phyloP scores from a whole-genome alignment of 768 basidiomycete genomes.

The Lentinula lateritia region DNA sequence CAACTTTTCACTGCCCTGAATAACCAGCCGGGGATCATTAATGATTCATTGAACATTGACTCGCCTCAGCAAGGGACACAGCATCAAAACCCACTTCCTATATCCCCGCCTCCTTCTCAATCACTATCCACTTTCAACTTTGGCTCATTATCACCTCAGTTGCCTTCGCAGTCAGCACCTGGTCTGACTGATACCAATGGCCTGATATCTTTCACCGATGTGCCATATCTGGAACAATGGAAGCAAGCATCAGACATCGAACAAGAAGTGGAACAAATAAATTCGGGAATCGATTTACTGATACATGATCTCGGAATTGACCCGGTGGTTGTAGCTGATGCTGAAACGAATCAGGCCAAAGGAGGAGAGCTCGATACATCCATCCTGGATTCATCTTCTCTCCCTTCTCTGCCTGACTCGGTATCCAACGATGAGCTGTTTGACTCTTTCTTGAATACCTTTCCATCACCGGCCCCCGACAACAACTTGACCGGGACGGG shows the following conservation, averaged over 20 bases:
- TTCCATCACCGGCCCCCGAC: neutral
- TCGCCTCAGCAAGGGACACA: constrained; percentile 17
- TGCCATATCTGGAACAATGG: constrained; percentile 49
- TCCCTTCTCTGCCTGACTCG: constrained; percentile 2
- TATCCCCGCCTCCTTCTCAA: constrained; percentile 15
- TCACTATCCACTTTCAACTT: constrained; percentile 12
- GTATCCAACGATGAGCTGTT: constrained; percentile 15
- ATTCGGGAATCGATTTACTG: constrained; percentile 62
- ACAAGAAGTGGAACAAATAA: constrained; percentile 65
- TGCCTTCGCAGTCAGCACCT: constrained; percentile 11
- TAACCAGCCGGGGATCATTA: constrained; percentile 22
- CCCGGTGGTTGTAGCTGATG: constrained; percentile 26
- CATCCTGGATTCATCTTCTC: neutral
- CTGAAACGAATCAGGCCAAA: neutral
- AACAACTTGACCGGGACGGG: neutral
- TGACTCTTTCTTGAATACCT: constrained; percentile 20
- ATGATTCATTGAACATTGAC: constrained; percentile 10
- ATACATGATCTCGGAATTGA: constrained; percentile 70
- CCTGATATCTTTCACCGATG: constrained; percentile 23
- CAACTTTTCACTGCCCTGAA: constrained; percentile 45
- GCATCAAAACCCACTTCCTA: constrained; percentile 19
- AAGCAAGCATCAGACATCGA: constrained; percentile 59
- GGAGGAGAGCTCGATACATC: constrained; percentile 2
- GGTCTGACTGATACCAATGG: constrained; percentile 24
- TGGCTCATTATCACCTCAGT: constrained; percentile 16